Evolutionary conservation across 768 basidiomycete genomes (phyloP).

Genomic region (Boletus fagicola): DNA sequence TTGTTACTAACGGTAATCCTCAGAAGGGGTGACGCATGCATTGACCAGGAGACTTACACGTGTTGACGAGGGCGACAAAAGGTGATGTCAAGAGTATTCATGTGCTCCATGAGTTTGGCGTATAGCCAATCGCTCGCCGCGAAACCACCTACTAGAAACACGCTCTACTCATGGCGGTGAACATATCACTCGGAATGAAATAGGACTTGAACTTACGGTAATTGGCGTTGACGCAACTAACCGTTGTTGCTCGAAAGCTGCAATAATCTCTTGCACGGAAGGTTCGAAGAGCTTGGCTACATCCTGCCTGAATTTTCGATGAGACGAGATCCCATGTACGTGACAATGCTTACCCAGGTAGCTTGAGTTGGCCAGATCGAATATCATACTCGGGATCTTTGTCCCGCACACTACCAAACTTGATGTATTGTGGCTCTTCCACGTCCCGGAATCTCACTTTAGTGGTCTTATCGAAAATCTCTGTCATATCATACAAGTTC

Average conservation of each 20-base stretch:
- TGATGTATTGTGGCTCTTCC: conserved; percentile 37
- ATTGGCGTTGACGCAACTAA: conserved; percentile 9
- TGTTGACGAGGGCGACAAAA: conserved; percentile 14
- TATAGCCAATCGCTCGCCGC: conserved; percentile 16
- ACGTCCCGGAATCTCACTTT: conserved; percentile 40
- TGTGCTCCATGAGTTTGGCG: conserved; percentile 11
- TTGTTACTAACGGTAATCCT: conserved; percentile 7
- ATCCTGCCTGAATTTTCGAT: conserved; percentile 13
- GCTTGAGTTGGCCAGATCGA: conserved; percentile 35
- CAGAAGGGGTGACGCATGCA: no score
- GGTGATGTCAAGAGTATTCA: conserved; percentile 6
- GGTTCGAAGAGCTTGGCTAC: conserved; percentile 15
- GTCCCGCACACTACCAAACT: conserved; percentile 36
- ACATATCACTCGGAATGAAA: no score
- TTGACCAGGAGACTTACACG: conserved; percentile 7
- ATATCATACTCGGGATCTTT: conserved; percentile 37
- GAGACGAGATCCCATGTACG: conserved; percentile 35
- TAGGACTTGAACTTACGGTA: background rate
- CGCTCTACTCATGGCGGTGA: conserved; percentile 2
- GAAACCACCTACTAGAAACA: conserved; percentile 16
- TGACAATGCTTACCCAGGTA: conserved; percentile 35
- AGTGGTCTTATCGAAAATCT: conserved; percentile 34
- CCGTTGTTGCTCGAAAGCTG: conserved; percentile 16
- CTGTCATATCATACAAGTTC: conserved; percentile 30
- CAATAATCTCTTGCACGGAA: conserved; percentile 12